Conservation (phyloP, 352 stramenopile genomes). For the Phytophthora constricta region DNA sequence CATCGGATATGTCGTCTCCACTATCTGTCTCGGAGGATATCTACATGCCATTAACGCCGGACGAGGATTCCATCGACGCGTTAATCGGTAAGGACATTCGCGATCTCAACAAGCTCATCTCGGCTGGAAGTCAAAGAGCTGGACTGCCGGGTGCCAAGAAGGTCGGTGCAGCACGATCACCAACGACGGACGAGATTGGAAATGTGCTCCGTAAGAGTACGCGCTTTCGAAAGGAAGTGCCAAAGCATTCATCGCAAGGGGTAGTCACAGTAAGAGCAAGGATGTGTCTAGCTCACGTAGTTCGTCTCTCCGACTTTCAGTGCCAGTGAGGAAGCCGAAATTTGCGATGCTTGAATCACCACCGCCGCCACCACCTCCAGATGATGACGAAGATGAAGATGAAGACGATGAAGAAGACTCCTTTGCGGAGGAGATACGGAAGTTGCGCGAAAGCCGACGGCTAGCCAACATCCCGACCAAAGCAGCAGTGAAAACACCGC, state of each 20-base stretch:
- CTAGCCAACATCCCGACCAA: constrained; percentile 13
- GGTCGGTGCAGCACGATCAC: constrained; percentile 11
- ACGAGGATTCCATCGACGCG: constrained; percentile 52
- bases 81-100: constrained; percentile 57
- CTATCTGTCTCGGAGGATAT: constrained; percentile 37
- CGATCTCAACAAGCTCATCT: constrained; percentile 50
- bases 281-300: not conserved
- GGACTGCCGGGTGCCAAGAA: not conserved
- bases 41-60: constrained; percentile 13
- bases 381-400: constrained; percentile 25
- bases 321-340: constrained; percentile 7
- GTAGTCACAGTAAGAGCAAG: not conserved
- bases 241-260: not conserved
- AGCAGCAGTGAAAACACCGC: constrained; percentile 17
- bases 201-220: constrained; percentile 41
- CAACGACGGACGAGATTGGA: constrained; percentile 41
- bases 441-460: constrained; percentile 32
- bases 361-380: constrained; percentile 23
- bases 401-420: constrained; percentile 48
- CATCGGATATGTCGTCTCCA: constrained; percentile 21
- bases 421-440: constrained; percentile 51
- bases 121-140: constrained; percentile 16
- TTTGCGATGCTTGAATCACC: constrained; percentile 15
- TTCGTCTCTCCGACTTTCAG: constrained; percentile 14
- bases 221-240: constrained; percentile 30